A percentile compares a stretch with the other conserved stretches of the same genome.
These are phyloP conservation scores for Paraphoma sp. DNA, from an alignment of 2,329 filamentous ascomycete species.

Conservation along the genomic window DNA sequence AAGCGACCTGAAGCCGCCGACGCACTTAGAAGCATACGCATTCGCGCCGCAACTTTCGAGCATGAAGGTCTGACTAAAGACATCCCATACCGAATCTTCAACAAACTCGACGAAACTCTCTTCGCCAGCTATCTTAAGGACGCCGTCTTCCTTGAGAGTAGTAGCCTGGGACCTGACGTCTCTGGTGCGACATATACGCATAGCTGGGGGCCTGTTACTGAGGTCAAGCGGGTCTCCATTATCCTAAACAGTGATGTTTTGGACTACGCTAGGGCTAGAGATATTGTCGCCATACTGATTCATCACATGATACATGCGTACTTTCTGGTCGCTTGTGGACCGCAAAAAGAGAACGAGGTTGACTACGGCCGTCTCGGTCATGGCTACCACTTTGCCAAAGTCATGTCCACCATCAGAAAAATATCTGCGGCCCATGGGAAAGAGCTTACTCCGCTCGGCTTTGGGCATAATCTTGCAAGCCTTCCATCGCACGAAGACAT, in stretches of 20 bases:
- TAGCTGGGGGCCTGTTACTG: conserved; percentile 28
- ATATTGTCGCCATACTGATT: conserved; percentile 47
- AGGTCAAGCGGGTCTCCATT: conserved; percentile 46
- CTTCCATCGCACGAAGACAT: conserved; percentile 15
- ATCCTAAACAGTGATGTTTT: conserved; percentile 35
- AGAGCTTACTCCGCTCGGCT: conserved; percentile 41
- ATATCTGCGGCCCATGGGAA: conserved; percentile 32
- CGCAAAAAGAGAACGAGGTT: conserved; percentile 37
- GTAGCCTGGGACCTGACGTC: conserved; percentile 25
- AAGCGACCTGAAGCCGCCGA: conserved; percentile 23
- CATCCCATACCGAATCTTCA: conserved; percentile 46
- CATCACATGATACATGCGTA: conserved; percentile 57
- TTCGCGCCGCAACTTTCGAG: conserved; percentile 16
- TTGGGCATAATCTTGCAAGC: conserved; percentile 30
- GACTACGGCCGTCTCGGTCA: conserved; percentile 47
- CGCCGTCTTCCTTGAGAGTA: conserved; percentile 46
- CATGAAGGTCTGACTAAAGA: conserved; percentile 22
- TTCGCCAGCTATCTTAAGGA: conserved; percentile 48
- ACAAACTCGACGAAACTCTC: conserved; percentile 43
- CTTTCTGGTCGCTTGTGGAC: conserved; percentile 52
- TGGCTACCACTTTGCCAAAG: conserved; percentile 49
- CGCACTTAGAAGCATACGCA: conserved; percentile 23
- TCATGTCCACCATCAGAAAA: conserved; percentile 47
- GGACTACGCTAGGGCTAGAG: conserved; percentile 33
- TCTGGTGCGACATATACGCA: conserved; percentile 48